Percentiles rank a stretch among this genome's conserved stretches.
phyloP scores from a whole-genome alignment of 768 basidiomycete genomes.

The Porpolomopsis calyptriformis region DNA sequence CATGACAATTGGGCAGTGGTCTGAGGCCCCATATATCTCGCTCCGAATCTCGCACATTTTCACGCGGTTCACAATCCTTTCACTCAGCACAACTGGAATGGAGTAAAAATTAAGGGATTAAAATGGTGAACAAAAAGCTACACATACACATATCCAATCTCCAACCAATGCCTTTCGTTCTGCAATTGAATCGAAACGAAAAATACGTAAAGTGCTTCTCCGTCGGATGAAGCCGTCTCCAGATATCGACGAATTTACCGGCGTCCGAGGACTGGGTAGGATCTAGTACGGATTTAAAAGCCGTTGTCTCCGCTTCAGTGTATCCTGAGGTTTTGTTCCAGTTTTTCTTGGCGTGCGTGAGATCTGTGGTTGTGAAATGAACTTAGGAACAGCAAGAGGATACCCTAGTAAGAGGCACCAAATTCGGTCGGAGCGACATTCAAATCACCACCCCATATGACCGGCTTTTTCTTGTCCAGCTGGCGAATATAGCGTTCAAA shows the following conservation, averaged over 20 bases:
- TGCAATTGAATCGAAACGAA: constrained; percentile 72
- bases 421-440: constrained; percentile 47
- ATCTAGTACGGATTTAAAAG: constrained; percentile 58
- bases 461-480: constrained; percentile 68
- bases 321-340: constrained; percentile 88
- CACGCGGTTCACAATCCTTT: constrained; percentile 51
- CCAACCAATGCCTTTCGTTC: constrained; percentile 78
- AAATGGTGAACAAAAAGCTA: not conserved
- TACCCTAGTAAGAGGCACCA: not conserved
- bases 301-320: constrained; percentile 70
- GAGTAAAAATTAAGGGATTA: constrained; percentile 1
- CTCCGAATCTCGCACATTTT: constrained; percentile 79
- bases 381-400: too few relatives aligned
- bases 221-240: constrained; percentile 61
- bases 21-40: constrained; percentile 81
- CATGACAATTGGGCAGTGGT: constrained; percentile 73
- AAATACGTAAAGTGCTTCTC: constrained; percentile 78
- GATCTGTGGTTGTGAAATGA: too few relatives aligned
- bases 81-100: constrained; percentile 59
- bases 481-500: constrained; percentile 64
- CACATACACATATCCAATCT: constrained; percentile 71
- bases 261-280: constrained; percentile 28
- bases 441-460: constrained; percentile 83
- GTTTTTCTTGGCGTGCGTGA: constrained; percentile 57
- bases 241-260: constrained; percentile 63